A percentile compares a stretch with the other conserved stretches of the same genome.
phyloP scores from a whole-genome alignment of 1,284 basidiomycete species.

The Irpex sp. region DNA sequence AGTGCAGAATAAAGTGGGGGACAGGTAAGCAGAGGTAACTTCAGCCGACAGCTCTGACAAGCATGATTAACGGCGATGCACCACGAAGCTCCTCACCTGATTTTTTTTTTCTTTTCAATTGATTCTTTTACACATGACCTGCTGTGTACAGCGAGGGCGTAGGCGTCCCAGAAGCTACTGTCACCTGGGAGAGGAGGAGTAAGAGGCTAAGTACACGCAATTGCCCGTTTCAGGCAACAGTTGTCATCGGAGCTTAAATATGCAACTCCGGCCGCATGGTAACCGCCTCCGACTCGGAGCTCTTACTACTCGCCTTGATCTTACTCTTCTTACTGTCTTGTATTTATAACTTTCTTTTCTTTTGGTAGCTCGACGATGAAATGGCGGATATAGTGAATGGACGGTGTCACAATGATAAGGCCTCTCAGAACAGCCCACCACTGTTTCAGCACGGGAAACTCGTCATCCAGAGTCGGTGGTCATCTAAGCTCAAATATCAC shows the following conservation, averaged over 20 bases:
- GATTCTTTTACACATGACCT: not conserved
- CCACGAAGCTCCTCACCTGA: not conserved
- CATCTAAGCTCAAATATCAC: not conserved
- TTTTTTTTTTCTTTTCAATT: not conserved
- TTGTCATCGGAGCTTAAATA: not conserved
- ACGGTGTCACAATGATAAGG: constrained; percentile 38
- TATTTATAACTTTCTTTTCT: not conserved
- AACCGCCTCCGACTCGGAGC: not conserved
- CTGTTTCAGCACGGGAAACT: constrained; percentile 61
- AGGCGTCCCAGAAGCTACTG: no score
- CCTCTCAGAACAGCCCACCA: constrained; percentile 43
- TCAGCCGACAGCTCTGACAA: not conserved
- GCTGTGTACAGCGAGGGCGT: not conserved
- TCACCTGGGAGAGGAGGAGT: not conserved
- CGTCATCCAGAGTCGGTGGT: constrained; percentile 52
- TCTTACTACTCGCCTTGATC: not conserved
- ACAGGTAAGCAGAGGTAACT: not conserved
- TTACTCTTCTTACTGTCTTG: not conserved
- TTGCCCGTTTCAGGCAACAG: not conserved
- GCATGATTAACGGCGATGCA: not conserved
- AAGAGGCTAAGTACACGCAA: not conserved
- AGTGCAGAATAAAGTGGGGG: not conserved
- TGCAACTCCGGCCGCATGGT: not conserved
- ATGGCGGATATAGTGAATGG: constrained; percentile 28
- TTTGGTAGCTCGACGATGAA: not conserved